Percentiles rank a stretch among this genome's conserved stretches.
phyloP scores from a whole-genome alignment of 2,329 filamentous ascomycete species.

The Cladosporium phlei region DNA sequence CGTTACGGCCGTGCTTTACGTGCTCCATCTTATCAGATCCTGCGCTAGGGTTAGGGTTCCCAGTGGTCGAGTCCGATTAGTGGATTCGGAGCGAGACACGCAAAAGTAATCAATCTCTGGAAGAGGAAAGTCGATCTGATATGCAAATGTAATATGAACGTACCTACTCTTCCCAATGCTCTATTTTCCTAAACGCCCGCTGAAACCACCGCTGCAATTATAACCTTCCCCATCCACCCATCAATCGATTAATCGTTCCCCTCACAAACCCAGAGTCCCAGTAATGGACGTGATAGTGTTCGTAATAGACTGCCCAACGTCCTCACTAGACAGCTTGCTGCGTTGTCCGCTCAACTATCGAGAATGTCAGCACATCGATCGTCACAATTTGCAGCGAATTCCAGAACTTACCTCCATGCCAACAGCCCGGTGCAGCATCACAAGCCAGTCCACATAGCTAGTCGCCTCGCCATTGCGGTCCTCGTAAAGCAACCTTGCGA shows the following conservation, averaged over 20 bases:
- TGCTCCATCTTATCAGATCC: too few relatives aligned
- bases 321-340: slow-evolving; percentile 23
- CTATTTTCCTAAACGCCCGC: slow-evolving; percentile 1
- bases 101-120: too few relatives aligned
- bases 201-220: background rate
- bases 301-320: slow-evolving; percentile 21
- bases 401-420: slow-evolving; percentile 67
- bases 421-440: slow-evolving; percentile 88
- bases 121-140: too few relatives aligned
- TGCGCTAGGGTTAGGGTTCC: too few relatives aligned
- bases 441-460: slow-evolving; percentile 97
- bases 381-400: background rate
- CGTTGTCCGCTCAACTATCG: slow-evolving; percentile 28
- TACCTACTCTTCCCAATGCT: too few relatives aligned
- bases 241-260: background rate
- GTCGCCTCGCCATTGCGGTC: slow-evolving; percentile 97
- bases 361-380: slow-evolving; percentile 15
- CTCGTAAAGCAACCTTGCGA: slow-evolving; percentile 83
- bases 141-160: too few relatives aligned
- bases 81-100: too few relatives aligned
- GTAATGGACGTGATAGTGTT: slow-evolving; percentile 30
- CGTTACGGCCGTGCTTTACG: too few relatives aligned
- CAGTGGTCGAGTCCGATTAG: too few relatives aligned
- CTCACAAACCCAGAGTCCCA: slow-evolving; percentile 16
- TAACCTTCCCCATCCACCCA: background rate